phyloP scores from a whole-genome alignment of 768 basidiomycete genomes.

The Lepiota venenata region DNA sequence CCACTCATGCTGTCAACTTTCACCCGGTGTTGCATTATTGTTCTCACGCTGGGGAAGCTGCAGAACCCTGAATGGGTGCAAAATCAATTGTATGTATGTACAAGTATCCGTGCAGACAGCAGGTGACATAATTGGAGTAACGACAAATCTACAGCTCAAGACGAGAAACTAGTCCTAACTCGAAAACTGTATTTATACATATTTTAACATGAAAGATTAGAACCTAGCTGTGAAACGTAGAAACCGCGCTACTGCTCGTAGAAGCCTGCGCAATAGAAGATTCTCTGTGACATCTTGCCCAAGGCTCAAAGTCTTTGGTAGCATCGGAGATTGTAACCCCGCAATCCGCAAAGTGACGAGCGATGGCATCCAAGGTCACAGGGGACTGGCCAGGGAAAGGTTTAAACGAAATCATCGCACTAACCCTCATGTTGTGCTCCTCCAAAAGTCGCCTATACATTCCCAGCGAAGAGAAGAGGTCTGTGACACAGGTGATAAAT shows the following conservation, averaged over 20 bases:
- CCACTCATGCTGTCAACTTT: not conserved
- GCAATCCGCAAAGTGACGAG: constrained; percentile 38
- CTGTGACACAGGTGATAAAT: constrained; percentile 27
- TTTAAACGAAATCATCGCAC: constrained; percentile 25
- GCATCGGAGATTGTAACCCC: constrained; percentile 32
- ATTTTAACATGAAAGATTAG: too few species aligned
- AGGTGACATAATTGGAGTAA: too few species aligned
- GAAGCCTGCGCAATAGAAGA: not conserved
- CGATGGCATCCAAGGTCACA: constrained; percentile 30
- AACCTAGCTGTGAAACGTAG: too few species aligned
- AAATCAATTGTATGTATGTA: too few species aligned
- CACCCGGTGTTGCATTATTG: not conserved
- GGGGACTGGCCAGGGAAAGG: constrained; percentile 28
- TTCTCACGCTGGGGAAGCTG: not conserved
- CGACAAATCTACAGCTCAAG: too few species aligned
- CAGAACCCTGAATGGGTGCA: too few species aligned
- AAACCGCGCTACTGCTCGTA: too few species aligned
- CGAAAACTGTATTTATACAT: not conserved
- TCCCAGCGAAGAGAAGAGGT: constrained; percentile 38
- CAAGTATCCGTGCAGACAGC: too few species aligned
- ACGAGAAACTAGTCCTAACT: too few species aligned
- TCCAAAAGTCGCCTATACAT: constrained; percentile 35
- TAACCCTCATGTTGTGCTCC: constrained; percentile 29
- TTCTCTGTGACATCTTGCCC: constrained; percentile 17
- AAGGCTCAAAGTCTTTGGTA: constrained; percentile 20